phyloP scores from a whole-genome alignment of 192 early-diverging fungal genomes.

The Rhizophagus clarus region DNA sequence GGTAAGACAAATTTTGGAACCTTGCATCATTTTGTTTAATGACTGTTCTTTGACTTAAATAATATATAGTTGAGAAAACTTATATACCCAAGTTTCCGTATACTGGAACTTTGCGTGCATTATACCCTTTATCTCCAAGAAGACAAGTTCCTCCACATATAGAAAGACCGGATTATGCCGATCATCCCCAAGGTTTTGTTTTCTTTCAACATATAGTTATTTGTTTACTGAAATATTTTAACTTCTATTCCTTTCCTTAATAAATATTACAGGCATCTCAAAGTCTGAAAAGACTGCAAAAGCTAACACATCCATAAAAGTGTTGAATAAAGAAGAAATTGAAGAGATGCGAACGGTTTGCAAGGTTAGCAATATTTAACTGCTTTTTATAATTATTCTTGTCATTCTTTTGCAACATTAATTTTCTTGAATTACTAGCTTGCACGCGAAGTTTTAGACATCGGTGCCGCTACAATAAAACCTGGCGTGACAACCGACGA shows the following conservation, averaged over 20 bases:
- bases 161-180: conserved; percentile 72
- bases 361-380: conserved; percentile 47
- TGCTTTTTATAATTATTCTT: neutral
- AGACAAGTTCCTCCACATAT: conserved; percentile 70
- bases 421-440: conserved; percentile 51
- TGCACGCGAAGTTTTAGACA: conserved; percentile 89
- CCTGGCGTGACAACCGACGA: conserved; percentile 93
- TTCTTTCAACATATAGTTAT: neutral
- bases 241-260: conserved; percentile 17
- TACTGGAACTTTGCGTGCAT: conserved; percentile 69
- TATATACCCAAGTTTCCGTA: conserved; percentile 40
- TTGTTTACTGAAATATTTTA: neutral
- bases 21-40: neutral
- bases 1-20: neutral
- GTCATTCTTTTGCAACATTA: neutral
- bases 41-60: neutral
- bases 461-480: conserved; percentile 74
- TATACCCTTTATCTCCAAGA: conserved; percentile 73
- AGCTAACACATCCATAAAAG: conserved; percentile 68
- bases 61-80: neutral
- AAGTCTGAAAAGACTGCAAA: conserved; percentile 72
- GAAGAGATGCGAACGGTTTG: conserved; percentile 81
- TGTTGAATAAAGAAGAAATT: conserved; percentile 71
- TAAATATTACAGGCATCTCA: conserved; percentile 62
- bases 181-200: conserved; percentile 34